These are phyloP conservation scores for Porphyrellus cyaneotinctus DNA, from an alignment of 768 basidiomycete species.

Conservation along the genomic window DNA sequence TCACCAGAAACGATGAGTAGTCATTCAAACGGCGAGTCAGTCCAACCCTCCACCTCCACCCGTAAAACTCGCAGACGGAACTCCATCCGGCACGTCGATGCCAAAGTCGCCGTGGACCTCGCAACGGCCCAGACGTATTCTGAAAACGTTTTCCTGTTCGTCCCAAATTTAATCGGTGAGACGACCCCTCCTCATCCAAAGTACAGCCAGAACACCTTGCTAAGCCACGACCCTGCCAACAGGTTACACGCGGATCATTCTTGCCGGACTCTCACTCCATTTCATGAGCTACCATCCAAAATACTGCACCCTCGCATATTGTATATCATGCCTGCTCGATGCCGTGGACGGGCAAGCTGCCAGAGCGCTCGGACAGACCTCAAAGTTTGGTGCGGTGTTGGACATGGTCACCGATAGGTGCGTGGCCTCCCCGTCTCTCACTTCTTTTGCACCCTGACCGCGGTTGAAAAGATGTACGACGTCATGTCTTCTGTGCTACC, in stretches of 20 bases:
- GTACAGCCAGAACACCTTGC: not conserved
- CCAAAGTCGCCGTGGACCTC: conserved; percentile 81
- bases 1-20: conserved; percentile 22
- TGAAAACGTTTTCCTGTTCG: conserved; percentile 96
- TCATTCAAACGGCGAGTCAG: conserved; percentile 25
- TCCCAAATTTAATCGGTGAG: conserved; percentile 93
- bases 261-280: conserved; percentile 83
- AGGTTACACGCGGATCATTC: conserved; percentile 90
- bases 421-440: conserved; percentile 19
- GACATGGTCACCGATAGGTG: conserved; percentile 99
- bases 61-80: conserved; percentile 40
- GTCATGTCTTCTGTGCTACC: conserved; percentile 89
- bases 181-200: not conserved
- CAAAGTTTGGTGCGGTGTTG: conserved; percentile 94
- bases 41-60: conserved; percentile 27
- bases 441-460: not conserved
- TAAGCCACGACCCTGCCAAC: conserved; percentile 6
- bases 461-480: conserved; percentile 82
- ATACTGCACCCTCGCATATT: conserved; percentile 85
- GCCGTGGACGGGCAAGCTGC: conserved; percentile 95
- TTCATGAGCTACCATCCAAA: conserved; percentile 96
- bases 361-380: conserved; percentile 81
- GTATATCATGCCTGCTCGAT: conserved; percentile 88
- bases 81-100: conserved; percentile 72
- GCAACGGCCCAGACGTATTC: conserved; percentile 82